Percentiles rank a stretch among this genome's conserved stretches.
phyloP scores from a whole-genome alignment of 2,329 filamentous ascomycete species.

The Aspergillus pseudonomiae region DNA sequence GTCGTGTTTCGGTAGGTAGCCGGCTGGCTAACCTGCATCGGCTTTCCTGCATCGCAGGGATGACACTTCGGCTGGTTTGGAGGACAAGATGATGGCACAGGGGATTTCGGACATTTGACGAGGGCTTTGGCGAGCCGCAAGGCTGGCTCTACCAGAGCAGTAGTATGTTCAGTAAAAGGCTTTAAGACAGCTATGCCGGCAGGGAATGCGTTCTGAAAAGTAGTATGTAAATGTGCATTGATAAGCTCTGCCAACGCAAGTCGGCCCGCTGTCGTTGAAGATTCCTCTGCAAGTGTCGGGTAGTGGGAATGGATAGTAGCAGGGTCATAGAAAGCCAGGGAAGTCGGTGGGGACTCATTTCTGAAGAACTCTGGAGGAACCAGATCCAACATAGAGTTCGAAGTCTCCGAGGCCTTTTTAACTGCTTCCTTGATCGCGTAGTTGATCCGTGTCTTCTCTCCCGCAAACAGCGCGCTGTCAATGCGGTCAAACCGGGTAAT shows the following conservation, averaged over 20 bases:
- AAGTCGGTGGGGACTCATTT: constrained; percentile 67
- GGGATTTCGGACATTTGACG: constrained; percentile 71
- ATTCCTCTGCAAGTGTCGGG: constrained; percentile 64
- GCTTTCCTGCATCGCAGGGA: constrained; percentile 68
- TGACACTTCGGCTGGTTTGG: constrained; percentile 76
- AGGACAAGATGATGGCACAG: constrained; percentile 77
- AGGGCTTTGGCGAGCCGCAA: constrained; percentile 74
- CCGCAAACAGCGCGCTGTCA: constrained; percentile 72
- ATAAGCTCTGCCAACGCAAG: constrained; percentile 72
- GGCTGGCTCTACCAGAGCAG: constrained; percentile 70
- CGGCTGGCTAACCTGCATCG: constrained; percentile 69
- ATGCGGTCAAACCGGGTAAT: constrained; percentile 72
- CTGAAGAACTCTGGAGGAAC: constrained; percentile 63
- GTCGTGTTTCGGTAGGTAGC: constrained; percentile 72
- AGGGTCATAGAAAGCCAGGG: constrained; percentile 77
- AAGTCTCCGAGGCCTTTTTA: constrained; percentile 56
- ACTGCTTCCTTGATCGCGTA: constrained; percentile 65
- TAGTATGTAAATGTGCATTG: constrained; percentile 80
- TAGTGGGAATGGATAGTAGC: constrained; percentile 68
- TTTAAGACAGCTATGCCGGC: constrained; percentile 80
- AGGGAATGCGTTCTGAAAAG: constrained; percentile 79
- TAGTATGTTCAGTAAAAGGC: constrained; percentile 74
- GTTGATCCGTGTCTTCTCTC: constrained; percentile 66
- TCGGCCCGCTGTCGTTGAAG: constrained; percentile 63
- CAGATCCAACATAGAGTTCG: constrained; percentile 66